phyloP scores from a whole-genome alignment of 371 early-diverging fungal species.

The Mucor piriformis region DNA sequence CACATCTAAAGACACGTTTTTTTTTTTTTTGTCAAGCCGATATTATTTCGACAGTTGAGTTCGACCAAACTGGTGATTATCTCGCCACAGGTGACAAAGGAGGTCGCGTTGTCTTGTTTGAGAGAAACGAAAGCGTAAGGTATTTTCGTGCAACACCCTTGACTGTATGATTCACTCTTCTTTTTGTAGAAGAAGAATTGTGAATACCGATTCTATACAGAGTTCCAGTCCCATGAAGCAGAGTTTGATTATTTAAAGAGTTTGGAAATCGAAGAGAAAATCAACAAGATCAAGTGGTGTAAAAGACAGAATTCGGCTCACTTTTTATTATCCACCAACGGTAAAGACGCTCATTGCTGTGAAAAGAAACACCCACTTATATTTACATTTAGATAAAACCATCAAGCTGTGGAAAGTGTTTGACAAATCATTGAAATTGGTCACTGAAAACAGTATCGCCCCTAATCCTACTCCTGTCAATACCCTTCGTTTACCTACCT shows the following conservation, averaged over 20 bases:
- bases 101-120: constrained; percentile 96
- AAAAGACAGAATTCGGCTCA: constrained; percentile 93
- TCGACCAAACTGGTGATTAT: constrained; percentile 96
- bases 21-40: constrained; percentile 69
- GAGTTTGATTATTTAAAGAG: constrained; percentile 99
- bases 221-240: constrained; percentile 99
- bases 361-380: neutral
- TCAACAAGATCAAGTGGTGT: constrained; percentile 99
- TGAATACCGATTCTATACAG: constrained; percentile 98
- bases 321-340: constrained; percentile 96
- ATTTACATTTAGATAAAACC: constrained; percentile 82
- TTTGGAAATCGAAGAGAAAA: constrained; percentile 99
- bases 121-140: constrained; percentile 93
- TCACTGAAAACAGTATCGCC: constrained; percentile 78
- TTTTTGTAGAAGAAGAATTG: constrained; percentile 92
- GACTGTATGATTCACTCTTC: neutral
- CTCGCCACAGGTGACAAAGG: constrained; percentile 98
- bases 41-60: constrained; percentile 98
- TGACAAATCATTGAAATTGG: constrained; percentile 94
- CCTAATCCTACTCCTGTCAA: constrained; percentile 14
- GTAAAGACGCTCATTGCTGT: constrained; percentile 52
- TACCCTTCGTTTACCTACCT: constrained; percentile 79
- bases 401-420: constrained; percentile 99
- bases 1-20: neutral
- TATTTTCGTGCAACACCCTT: neutral